Conservation (phyloP, 2,329 filamentous ascomycete species). For the Bipolaris bicolor region DNA sequence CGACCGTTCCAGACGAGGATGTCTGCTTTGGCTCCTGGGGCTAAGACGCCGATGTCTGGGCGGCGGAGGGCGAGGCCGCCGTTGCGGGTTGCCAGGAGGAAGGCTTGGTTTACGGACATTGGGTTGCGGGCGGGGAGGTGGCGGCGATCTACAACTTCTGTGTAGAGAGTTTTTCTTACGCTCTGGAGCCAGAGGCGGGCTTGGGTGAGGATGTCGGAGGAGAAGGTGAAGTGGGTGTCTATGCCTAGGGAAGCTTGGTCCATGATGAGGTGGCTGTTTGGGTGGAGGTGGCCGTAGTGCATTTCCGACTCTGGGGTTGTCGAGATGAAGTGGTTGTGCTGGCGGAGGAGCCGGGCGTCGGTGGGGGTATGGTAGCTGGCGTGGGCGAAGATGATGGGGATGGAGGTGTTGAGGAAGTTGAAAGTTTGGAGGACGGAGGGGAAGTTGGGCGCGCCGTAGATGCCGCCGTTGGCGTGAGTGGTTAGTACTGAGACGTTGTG, state of each 20-base stretch:
- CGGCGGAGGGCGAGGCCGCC: conserved; percentile 60
- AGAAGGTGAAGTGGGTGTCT: conserved; percentile 62
- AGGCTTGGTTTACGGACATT: conserved; percentile 62
- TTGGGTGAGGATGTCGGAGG: conserved; percentile 54
- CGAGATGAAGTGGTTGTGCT: conserved; percentile 60
- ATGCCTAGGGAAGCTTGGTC: conserved; percentile 62
- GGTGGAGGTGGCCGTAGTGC: conserved; percentile 63
- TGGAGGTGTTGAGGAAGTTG: conserved; percentile 50
- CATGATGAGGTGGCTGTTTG: conserved; percentile 51
- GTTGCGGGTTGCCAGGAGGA: conserved; percentile 60
- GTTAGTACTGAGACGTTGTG: conserved; percentile 51
- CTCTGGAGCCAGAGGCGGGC: conserved; percentile 62
- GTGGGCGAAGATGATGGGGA: conserved; percentile 62
- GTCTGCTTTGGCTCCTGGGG: conserved; percentile 60
- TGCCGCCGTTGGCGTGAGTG: conserved; percentile 35
- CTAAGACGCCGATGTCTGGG: conserved; percentile 59
- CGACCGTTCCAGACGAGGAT: conserved; percentile 60
- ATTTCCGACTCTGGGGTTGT: conserved; percentile 66
- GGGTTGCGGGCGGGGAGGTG: conserved; percentile 56
- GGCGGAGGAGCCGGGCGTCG: conserved; percentile 54
- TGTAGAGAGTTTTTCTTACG: conserved; percentile 50
- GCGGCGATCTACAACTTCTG: conserved; percentile 50
- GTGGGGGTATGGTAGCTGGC: conserved; percentile 53
- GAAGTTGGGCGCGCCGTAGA: conserved; percentile 13
- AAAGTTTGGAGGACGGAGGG: conserved; percentile 37